A percentile compares a stretch with the other conserved stretches of the same genome.
These are phyloP conservation scores for Stachybotrys echinatus DNA, from an alignment of 2,329 filamentous ascomycete genomes.

Conservation along the genomic window DNA sequence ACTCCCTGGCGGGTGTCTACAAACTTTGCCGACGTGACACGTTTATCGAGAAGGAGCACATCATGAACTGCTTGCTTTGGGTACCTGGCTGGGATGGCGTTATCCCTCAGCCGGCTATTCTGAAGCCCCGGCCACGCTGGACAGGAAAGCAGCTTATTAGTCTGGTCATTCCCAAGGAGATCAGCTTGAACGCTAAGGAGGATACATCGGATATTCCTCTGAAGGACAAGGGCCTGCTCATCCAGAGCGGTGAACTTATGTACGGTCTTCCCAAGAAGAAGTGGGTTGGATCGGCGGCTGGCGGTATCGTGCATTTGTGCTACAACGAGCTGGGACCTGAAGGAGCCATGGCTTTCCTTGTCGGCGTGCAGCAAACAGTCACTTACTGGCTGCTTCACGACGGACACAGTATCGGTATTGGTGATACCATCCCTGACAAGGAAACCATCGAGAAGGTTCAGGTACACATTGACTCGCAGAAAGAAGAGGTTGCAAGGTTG, in stretches of 20 bases:
- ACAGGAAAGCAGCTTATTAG: conserved; percentile 97
- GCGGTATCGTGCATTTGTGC: conserved; percentile 90
- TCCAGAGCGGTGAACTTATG: conserved; percentile 83
- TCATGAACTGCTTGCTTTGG: conserved; percentile 98
- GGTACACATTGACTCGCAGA: conserved; percentile 73
- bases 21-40: conserved; percentile 92
- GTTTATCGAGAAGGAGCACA: conserved; percentile 82
- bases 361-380: conserved; percentile 88
- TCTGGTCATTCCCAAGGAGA: conserved; percentile 80
- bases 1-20: conserved; percentile 93
- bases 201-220: conserved; percentile 55
- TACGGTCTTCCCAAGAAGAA: conserved; percentile 93
- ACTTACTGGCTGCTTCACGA: conserved; percentile 97
- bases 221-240: conserved; percentile 72
- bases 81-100: conserved; percentile 96
- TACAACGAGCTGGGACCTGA: conserved; percentile 90
- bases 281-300: conserved; percentile 81
- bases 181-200: conserved; percentile 71
- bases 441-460: conserved; percentile 81
- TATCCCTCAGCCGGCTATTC: conserved; percentile 86
- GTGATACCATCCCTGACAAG: conserved; percentile 91
- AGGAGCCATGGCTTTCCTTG: conserved; percentile 90
- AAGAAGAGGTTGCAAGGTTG: conserved; percentile 71
- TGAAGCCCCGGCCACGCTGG: conserved; percentile 90
- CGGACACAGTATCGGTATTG: conserved; percentile 96